Evolutionary conservation across 805 yeast species (phyloP), one percentile per base, ranked within the genome.

Genomic region (Kazachstania psychrophila): DNA sequence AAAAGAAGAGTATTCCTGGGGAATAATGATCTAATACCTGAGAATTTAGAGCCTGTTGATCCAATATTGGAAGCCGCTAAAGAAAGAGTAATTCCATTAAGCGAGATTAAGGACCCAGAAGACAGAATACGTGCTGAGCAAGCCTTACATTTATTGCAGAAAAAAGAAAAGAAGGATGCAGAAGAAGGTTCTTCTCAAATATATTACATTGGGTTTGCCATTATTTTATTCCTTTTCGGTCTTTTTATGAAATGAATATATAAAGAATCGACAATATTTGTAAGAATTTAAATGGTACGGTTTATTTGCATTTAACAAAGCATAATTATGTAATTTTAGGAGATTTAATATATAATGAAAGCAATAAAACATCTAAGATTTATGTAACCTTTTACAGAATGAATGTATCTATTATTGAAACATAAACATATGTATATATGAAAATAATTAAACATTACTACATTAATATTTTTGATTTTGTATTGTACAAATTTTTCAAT

Each of bases 21-120:
- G 11, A 35, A 37, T n/a, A 39, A 37, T 7, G 38, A 41, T 13
- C 23, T 14, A 15, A 12, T 28, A 6, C 28, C 30, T n/a, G 40
- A 36, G 26, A 31, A 29, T 2, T 42, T 37, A 22, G 32, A 39
- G 34, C 30, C 38, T 7, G 28, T 25, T 22, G 44, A 57, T 46
- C 44, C 56, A 42, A 32, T 53, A 22, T 57, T 46, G 26, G 49
- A 49, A 26, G 58, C 59, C 10, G 53, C 56, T 6, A 52, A 49
- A 39, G 60, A 58, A 34, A 48, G 55, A 36, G 62, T 56, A 4
- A 49, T 60, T 22, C 43, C 56, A 15, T 34, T 64, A 3, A 65
- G 67, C 24, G 60, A 62, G 19, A 72, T 69, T 38, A 45, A 59
- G 37, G 85, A 79, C 50, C 79, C 83, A 0, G 89, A 81, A 50